phyloP scores from a whole-genome alignment of 768 basidiomycete genomes.

The Lactarius sanguifluus region DNA sequence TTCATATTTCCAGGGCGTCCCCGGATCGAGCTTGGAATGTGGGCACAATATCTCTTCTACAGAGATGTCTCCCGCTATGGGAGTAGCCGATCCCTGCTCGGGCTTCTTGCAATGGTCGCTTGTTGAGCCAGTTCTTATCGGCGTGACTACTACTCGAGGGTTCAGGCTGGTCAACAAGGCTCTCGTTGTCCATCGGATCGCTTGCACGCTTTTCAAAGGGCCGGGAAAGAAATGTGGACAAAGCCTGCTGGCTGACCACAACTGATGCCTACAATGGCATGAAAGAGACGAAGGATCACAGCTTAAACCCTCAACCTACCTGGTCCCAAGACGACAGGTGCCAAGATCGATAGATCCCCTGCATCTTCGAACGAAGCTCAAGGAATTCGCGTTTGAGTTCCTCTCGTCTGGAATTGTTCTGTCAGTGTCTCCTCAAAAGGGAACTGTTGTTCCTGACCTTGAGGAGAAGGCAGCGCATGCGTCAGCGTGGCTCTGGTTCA shows the following conservation, averaged over 20 bases:
- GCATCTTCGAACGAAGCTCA: slow-evolving; percentile 52
- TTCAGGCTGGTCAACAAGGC: slow-evolving; percentile 2
- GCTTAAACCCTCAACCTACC: slow-evolving; percentile 39
- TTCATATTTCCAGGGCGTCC: slow-evolving; percentile 64
- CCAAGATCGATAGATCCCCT: slow-evolving; percentile 66
- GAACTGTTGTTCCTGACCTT: slow-evolving; percentile 41
- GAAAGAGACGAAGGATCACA: too few relatives aligned
- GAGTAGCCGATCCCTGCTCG: not conserved
- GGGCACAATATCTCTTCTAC: slow-evolving; percentile 56
- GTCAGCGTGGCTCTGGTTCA: slow-evolving; percentile 57
- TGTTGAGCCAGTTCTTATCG: slow-evolving; percentile 9
- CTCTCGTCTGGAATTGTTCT: slow-evolving; percentile 42
- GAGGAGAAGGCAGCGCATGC: slow-evolving; percentile 49
- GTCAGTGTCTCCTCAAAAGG: slow-evolving; percentile 7
- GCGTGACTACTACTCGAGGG: not conserved
- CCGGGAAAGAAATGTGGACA: slow-evolving; percentile 46
- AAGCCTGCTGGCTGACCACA: slow-evolving; percentile 58
- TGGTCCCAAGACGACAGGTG: slow-evolving; percentile 45
- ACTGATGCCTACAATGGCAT: slow-evolving; percentile 47
- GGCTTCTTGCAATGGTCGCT: not conserved
- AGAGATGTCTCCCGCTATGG: slow-evolving; percentile 42
- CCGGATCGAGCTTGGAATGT: slow-evolving; percentile 64
- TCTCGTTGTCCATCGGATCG: not conserved
- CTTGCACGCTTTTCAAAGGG: slow-evolving; percentile 13
- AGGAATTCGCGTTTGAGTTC: slow-evolving; percentile 46